Percentiles rank a stretch among this genome's conserved stretches.
Conservation (phyloP, 2,329 filamentous ascomycete genomes). For the Hypoxylon sp. region DNA sequence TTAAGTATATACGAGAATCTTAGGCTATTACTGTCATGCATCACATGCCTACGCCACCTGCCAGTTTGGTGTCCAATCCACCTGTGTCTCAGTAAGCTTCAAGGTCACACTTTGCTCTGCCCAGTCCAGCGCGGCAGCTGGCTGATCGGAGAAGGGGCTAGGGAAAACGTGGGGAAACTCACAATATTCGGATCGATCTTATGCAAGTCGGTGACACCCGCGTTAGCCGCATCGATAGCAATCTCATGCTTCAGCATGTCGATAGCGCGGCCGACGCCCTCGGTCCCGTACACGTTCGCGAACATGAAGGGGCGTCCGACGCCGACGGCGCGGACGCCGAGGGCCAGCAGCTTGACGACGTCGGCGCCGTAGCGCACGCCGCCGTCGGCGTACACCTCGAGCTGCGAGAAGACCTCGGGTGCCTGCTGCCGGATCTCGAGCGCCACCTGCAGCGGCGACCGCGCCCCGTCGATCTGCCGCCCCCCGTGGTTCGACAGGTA, state of each 20-base stretch:
- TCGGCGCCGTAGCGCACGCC: slow-evolving; percentile 48
- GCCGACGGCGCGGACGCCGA: slow-evolving; percentile 48
- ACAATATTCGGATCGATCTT: slow-evolving; percentile 36
- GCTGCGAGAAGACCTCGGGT: slow-evolving; percentile 43
- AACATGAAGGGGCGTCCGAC: slow-evolving; percentile 57
- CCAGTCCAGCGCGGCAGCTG: not conserved
- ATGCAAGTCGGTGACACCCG: slow-evolving; percentile 42
- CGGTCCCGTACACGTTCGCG: slow-evolving; percentile 55
- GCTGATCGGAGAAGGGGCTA: too few species aligned
- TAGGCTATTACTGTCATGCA: not conserved
- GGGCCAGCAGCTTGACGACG: slow-evolving; percentile 46
- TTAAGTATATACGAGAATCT: slow-evolving; percentile 13
- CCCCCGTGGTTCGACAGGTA: slow-evolving; percentile 50
- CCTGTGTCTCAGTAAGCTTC: slow-evolving; percentile 8
- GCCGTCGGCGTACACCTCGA: slow-evolving; percentile 47
- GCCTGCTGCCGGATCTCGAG: slow-evolving; percentile 42
- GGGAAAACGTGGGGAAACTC: too few species aligned
- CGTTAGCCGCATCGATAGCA: slow-evolving; percentile 42
- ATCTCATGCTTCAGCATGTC: slow-evolving; percentile 56
- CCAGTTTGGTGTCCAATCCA: slow-evolving; percentile 30
- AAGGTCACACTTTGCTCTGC: not conserved
- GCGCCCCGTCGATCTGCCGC: slow-evolving; percentile 46
- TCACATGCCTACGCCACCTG: not conserved
- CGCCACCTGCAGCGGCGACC: slow-evolving; percentile 44
- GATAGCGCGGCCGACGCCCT: slow-evolving; percentile 53